phyloP scores from a whole-genome alignment of 2,329 filamentous ascomycete species.

The Epichloe aotearoae region DNA sequence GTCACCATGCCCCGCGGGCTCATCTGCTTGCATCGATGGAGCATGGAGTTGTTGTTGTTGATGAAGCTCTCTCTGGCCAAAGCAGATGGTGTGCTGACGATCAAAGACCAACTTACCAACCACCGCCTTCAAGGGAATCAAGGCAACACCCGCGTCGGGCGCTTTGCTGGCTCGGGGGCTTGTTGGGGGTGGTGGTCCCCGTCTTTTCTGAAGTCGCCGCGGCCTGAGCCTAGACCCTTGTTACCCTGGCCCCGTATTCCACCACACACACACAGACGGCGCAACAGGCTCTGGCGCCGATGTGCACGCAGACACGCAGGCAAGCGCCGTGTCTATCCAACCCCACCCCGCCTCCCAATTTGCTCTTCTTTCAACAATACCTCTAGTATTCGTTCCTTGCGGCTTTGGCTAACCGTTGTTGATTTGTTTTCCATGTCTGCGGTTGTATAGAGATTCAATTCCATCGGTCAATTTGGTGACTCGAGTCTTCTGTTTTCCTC shows the following conservation, averaged over 20 bases:
- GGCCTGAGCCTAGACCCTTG: constrained; percentile 9
- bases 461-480: constrained; percentile 25
- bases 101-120: constrained; percentile 1
- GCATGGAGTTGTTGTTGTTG: too few species aligned
- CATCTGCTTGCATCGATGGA: too few species aligned
- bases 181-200: too few species aligned
- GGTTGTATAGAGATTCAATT: constrained; percentile 18
- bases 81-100: not conserved
- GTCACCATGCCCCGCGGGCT: not conserved
- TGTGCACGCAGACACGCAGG: constrained; percentile 6
- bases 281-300: not conserved
- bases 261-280: constrained; percentile 3
- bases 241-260: not conserved
- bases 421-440: constrained; percentile 24
- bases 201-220: too few species aligned
- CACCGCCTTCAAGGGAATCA: constrained; percentile 5
- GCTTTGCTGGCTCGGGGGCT: not conserved
- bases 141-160: constrained; percentile 3
- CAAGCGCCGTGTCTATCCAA: constrained; percentile 11
- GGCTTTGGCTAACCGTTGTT: constrained; percentile 16
- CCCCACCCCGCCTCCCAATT: constrained; percentile 19
- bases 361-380: constrained; percentile 16
- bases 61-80: too few species aligned
- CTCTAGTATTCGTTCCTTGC: constrained; percentile 10
- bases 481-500: constrained; percentile 23